phyloP scores from a whole-genome alignment of 2,329 filamentous ascomycete genomes.

The Cladobotryum mycophilum region DNA sequence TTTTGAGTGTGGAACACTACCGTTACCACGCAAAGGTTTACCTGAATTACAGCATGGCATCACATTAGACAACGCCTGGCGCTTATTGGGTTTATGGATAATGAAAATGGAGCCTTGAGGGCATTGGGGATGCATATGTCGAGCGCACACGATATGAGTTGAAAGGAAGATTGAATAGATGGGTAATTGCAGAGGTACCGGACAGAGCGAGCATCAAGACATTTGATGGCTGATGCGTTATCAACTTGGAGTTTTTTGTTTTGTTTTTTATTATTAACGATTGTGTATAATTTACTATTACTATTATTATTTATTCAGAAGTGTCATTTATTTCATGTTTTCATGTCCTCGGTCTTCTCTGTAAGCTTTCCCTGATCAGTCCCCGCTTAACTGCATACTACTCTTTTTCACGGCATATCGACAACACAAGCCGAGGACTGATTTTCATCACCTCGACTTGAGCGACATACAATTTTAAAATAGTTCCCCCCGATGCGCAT shows the following conservation, averaged over 20 bases:
- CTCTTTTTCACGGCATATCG: not conserved
- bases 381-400: constrained; percentile 25
- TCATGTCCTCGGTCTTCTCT: not conserved
- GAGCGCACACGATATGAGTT: not conserved
- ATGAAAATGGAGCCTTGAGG: not conserved
- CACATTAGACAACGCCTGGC: no score
- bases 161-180: not conserved
- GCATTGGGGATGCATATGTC: not conserved
- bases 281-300: no score
- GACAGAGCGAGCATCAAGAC: no score
- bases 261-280: no score
- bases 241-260: no score
- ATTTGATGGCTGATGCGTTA: no score
- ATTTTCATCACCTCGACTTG: not conserved
- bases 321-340: no score
- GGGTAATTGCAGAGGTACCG: no score
- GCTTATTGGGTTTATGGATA: not conserved
- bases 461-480: not conserved
- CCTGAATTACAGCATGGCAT: no score
- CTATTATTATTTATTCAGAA: no score
- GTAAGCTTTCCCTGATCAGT: not conserved
- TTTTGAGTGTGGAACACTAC: not conserved
- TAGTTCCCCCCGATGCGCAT: constrained; percentile 17
- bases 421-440: not conserved
- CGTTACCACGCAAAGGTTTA: no score